Percentiles rank a stretch among this genome's conserved stretches.
Conservation (phyloP, 805 yeast species). For the Phaffomyces antillensis region DNA sequence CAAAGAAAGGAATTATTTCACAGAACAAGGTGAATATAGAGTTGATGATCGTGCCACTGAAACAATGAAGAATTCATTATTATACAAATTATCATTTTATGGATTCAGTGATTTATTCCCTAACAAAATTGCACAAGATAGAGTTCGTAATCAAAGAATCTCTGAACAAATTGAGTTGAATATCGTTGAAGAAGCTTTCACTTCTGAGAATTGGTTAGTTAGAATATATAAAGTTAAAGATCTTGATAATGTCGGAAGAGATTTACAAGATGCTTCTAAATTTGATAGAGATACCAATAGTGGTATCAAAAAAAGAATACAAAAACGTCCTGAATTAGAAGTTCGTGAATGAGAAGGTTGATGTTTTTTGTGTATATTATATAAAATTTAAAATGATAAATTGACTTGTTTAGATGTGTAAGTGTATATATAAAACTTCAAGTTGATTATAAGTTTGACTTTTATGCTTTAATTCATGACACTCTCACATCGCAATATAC, state of each 20-base stretch:
- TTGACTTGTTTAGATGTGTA: background rate
- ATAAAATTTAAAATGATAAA: background rate
- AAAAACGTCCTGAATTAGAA: slow-evolving; percentile 50
- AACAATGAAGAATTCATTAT: slow-evolving; percentile 80
- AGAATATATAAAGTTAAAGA: slow-evolving; percentile 90
- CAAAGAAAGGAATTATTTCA: slow-evolving; percentile 76
- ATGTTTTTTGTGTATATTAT: background rate
- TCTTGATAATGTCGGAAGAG: slow-evolving; percentile 81
- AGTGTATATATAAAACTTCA: no score
- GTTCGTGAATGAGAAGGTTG: slow-evolving; percentile 22
- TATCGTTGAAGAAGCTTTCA: slow-evolving; percentile 87
- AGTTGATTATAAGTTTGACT: no score
- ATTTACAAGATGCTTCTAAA: slow-evolving; percentile 48
- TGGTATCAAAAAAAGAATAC: slow-evolving; percentile 31
- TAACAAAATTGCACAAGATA: slow-evolving; percentile 57
- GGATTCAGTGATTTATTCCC: slow-evolving; percentile 70
- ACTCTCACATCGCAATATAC: no score
- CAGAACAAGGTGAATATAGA: slow-evolving; percentile 78
- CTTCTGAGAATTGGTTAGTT: slow-evolving; percentile 95
- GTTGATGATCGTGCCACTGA: slow-evolving; percentile 77
- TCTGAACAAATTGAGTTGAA: slow-evolving; percentile 53
- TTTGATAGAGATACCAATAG: slow-evolving; percentile 35
- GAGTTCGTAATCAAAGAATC: slow-evolving; percentile 83
- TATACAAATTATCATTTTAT: slow-evolving; percentile 94
- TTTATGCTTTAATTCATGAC: no score